phyloP scores from a whole-genome alignment of 768 basidiomycete species.

The Suillus lakei region DNA sequence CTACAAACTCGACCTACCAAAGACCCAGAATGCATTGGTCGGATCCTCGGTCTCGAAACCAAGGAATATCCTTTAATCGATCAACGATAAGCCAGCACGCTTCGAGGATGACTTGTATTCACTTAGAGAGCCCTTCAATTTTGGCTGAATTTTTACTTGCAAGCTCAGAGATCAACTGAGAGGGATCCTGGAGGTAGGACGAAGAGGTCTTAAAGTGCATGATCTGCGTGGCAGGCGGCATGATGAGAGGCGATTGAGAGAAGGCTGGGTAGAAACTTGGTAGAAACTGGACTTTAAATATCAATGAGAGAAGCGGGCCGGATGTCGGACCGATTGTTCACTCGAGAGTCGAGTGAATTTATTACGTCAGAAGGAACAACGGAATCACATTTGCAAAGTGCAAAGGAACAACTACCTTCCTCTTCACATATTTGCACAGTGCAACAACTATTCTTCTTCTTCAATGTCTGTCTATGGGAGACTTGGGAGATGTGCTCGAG shows the following conservation, averaged over 20 bases:
- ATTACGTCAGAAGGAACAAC: no score
- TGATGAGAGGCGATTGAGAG: slow-evolving; percentile 14
- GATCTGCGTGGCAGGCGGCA: slow-evolving; percentile 32
- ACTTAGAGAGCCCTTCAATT: slow-evolving; percentile 26
- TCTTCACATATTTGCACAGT: no score
- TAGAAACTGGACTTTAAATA: no score
- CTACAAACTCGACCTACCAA: slow-evolving; percentile 18
- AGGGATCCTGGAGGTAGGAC: slow-evolving; percentile 20
- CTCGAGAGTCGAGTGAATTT: no score
- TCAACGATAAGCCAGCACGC: slow-evolving; percentile 7
- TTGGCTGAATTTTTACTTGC: slow-evolving; percentile 15
- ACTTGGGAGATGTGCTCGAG: neutral
- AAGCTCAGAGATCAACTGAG: slow-evolving; percentile 16
- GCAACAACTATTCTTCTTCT: neutral
- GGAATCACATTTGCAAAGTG: no score
- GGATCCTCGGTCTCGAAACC: slow-evolving; percentile 35
- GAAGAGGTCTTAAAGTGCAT: slow-evolving; percentile 28
- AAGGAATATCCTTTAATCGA: slow-evolving; percentile 29
- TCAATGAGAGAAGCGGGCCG: neutral
- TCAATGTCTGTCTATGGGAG: neutral
- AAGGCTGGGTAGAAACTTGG: neutral
- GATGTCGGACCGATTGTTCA: slow-evolving; percentile 15
- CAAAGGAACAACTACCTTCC: no score
- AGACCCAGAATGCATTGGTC: slow-evolving; percentile 30
- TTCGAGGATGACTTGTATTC: slow-evolving; percentile 5